Percentiles rank a stretch among this genome's conserved stretches.
Conservation (phyloP, 2,329 filamentous ascomycete genomes). For the Neopestalotiopsis sp. region DNA sequence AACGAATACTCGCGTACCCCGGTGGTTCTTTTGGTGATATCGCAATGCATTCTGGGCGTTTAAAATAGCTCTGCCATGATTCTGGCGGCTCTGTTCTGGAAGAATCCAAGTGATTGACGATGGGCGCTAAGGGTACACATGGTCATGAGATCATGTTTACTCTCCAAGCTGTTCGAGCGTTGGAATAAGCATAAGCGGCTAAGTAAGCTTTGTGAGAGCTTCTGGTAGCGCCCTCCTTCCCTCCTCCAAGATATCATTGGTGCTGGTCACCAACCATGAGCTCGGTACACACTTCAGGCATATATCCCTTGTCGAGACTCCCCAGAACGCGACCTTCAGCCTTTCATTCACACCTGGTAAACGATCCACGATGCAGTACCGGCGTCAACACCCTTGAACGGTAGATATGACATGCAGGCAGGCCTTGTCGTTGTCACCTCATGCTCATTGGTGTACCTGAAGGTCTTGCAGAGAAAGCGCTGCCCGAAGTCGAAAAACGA, state of each 20-base stretch:
- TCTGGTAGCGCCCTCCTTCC: background rate
- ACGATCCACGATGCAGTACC: background rate
- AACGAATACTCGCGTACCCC: background rate
- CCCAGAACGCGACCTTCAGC: background rate
- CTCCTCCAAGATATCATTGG: background rate
- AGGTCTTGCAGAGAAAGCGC: background rate
- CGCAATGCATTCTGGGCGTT: background rate
- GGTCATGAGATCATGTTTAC: background rate
- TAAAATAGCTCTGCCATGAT: background rate
- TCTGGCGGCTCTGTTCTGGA: background rate
- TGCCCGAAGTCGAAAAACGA: background rate
- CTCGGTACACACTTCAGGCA: background rate
- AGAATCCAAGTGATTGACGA: background rate
- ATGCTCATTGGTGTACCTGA: conserved; percentile 17
- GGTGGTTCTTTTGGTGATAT: background rate
- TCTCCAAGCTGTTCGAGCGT: background rate
- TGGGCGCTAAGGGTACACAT: conserved; percentile 6
- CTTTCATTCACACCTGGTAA: background rate
- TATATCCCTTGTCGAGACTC: background rate
- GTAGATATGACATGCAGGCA: conserved; percentile 15
- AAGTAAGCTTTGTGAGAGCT: background rate
- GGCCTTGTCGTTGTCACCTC: conserved; percentile 17
- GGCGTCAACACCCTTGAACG: background rate
- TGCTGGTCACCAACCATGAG: background rate
- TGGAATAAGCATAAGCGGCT: conserved; percentile 3